Evolutionary conservation across 2,329 filamentous ascomycete genomes (phyloP).

Genomic region (Acrodontium crateriforme): DNA sequence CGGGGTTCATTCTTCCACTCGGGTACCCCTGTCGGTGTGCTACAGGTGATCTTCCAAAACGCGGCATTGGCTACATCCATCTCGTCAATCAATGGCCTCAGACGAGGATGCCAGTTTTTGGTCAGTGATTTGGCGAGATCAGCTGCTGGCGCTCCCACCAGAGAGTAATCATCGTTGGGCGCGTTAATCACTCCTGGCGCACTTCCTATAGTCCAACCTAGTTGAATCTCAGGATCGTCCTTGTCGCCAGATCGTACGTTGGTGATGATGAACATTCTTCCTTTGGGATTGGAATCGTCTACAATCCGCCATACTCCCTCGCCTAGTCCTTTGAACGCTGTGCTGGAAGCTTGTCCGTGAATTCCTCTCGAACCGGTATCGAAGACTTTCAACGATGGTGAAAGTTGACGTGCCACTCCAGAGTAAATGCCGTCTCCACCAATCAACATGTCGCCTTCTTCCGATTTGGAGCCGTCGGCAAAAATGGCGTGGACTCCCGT

Average conservation of each 20-base stretch:
- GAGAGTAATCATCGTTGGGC: conserved; percentile 46
- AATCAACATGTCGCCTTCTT: conserved; percentile 45
- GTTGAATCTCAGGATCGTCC: conserved; percentile 42
- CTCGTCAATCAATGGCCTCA: conserved; percentile 44
- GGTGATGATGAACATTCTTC: conserved; percentile 44
- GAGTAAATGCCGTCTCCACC: conserved; percentile 52
- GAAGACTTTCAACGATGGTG: conserved; percentile 41
- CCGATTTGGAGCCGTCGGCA: conserved; percentile 44
- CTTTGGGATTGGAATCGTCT: conserved; percentile 35
- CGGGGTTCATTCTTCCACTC: conserved; percentile 45
- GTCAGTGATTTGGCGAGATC: conserved; percentile 43
- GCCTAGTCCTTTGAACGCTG: conserved; percentile 46
- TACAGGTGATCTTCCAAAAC: conserved; percentile 55
- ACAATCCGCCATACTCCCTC: conserved; percentile 48
- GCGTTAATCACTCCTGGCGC: conserved; percentile 43
- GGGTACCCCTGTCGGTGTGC: conserved; percentile 44
- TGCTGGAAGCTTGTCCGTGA: conserved; percentile 49
- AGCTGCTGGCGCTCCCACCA: conserved; percentile 43
- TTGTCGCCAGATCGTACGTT: conserved; percentile 48
- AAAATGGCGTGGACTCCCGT: conserved; percentile 45
- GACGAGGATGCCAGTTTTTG: conserved; percentile 40
- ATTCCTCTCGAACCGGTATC: conserved; percentile 51
- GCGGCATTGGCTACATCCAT: conserved; percentile 45
- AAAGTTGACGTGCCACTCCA: conserved; percentile 45
- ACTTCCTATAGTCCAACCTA: conserved; percentile 52